Evolutionary conservation across 2,329 filamentous ascomycete genomes (phyloP).

Genomic region (Fusarium praegraminearum): DNA sequence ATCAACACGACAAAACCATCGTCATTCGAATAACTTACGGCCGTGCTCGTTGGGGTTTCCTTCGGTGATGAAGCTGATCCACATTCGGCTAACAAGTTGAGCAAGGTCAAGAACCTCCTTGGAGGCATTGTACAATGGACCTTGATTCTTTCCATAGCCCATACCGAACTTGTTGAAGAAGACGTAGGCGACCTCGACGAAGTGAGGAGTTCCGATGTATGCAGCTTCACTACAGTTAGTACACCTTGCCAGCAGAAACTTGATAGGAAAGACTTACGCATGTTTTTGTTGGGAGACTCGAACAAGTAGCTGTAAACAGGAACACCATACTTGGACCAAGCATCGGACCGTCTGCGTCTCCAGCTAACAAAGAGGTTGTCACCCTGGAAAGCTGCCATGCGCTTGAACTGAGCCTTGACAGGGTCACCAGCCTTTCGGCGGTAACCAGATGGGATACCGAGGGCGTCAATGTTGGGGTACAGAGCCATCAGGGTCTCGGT

Average conservation of each 20-base stretch:
- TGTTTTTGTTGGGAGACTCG: conserved; percentile 50
- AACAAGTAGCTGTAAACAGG: conserved; percentile 67
- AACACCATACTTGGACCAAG: conserved; percentile 61
- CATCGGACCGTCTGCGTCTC: conserved; percentile 64
- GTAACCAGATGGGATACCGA: conserved; percentile 34
- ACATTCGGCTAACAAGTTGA: conserved; percentile 53
- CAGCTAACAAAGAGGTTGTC: conserved; percentile 67
- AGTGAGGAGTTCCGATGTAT: conserved; percentile 47
- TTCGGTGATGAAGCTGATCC: conserved; percentile 56
- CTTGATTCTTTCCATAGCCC: conserved; percentile 46
- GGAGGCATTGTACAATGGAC: conserved; percentile 56
- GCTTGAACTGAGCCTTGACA: conserved; percentile 60
- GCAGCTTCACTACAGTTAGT: conserved; percentile 3
- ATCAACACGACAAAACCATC: accelerated
- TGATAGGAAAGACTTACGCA: conserved; percentile 9
- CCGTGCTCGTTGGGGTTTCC: conserved; percentile 55
- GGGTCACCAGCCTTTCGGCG: conserved; percentile 25
- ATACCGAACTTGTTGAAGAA: conserved; percentile 64
- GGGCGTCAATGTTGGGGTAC: conserved; percentile 41
- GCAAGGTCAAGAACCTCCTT: conserved; percentile 54
- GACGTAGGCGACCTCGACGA: conserved; percentile 53
- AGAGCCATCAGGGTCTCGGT: conserved; percentile 31
- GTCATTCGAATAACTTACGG: background rate
- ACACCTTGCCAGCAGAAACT: accelerated
- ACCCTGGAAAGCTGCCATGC: conserved; percentile 63